These are phyloP conservation scores for Fraxinus pennsylvanica DNA, from an alignment of 257 asterid species.

Conservation along the genomic window DNA sequence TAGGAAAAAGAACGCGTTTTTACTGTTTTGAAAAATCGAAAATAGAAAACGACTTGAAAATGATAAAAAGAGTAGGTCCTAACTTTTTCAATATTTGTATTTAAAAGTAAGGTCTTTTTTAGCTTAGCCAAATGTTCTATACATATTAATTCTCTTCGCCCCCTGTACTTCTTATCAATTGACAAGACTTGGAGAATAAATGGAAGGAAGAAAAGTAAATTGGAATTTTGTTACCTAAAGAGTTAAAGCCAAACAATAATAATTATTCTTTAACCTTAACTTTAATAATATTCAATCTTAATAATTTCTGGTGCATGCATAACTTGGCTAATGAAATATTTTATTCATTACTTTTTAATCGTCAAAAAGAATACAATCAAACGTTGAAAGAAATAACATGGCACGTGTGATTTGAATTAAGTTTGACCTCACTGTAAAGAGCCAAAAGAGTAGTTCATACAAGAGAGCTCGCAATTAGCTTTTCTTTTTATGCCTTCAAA, in stretches of 20 bases:
- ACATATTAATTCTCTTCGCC: background rate
- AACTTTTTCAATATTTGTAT: no score
- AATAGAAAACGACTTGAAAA: no score
- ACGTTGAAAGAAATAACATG: background rate
- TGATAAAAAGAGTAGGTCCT: no score
- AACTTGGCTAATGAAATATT: background rate
- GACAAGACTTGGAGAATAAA: background rate
- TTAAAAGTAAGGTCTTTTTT: no score
- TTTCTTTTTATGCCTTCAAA: background rate
- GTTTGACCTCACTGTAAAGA: background rate
- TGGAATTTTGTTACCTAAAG: background rate
- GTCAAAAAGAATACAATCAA: background rate
- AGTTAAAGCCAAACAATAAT: background rate
- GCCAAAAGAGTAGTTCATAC: background rate
- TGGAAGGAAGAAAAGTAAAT: background rate
- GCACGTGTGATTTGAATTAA: background rate
- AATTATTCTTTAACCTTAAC: background rate
- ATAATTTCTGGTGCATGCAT: background rate
- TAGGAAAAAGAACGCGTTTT: no score
- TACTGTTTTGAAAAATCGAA: no score
- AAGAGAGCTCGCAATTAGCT: background rate
- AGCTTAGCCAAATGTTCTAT: no score
- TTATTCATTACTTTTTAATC: background rate
- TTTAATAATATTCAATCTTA: background rate
- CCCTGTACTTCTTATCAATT: background rate